These are phyloP conservation scores for Melampsora larici-populina DNA, from an alignment of 1,284 basidiomycete genomes.

Conservation along the genomic window DNA sequence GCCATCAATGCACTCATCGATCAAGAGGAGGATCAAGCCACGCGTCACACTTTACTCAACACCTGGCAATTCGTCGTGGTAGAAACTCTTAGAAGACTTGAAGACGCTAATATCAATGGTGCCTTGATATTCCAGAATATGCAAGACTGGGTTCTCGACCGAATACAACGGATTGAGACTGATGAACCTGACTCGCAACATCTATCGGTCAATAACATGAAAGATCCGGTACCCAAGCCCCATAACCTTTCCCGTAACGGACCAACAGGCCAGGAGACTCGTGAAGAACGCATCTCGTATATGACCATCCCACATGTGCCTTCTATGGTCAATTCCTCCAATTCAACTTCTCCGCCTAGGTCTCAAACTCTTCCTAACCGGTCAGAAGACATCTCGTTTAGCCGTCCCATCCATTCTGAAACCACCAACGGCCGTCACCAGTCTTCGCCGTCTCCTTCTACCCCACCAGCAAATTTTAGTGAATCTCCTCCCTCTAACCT, in stretches of 20 bases:
- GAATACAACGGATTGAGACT: slow-evolving; percentile 14
- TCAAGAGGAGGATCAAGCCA: slow-evolving; percentile 17
- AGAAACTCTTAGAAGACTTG: slow-evolving; percentile 35
- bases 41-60: neutral
- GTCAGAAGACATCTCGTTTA: slow-evolving; percentile 10
- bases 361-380: neutral
- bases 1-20: neutral
- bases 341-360: slow-evolving; percentile 12
- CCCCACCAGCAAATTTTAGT: neutral
- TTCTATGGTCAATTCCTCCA: neutral
- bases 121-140: slow-evolving; percentile 22
- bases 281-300: slow-evolving; percentile 23
- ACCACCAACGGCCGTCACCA: too few relatives aligned
- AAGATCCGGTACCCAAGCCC: neutral
- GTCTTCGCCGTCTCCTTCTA: too few relatives aligned
- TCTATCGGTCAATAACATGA: neutral
- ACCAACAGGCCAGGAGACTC: neutral
- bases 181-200: neutral
- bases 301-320: slow-evolving; percentile 32
- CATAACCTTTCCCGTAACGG: slow-evolving; percentile 4
- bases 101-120: slow-evolving; percentile 1
- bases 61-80: slow-evolving; percentile 24
- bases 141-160: slow-evolving; percentile 36
- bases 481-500: neutral
- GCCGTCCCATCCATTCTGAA: slow-evolving; percentile 5